phyloP scores from a whole-genome alignment of 2,329 filamentous ascomycete genomes.

The Hypomyces rosellus region DNA sequence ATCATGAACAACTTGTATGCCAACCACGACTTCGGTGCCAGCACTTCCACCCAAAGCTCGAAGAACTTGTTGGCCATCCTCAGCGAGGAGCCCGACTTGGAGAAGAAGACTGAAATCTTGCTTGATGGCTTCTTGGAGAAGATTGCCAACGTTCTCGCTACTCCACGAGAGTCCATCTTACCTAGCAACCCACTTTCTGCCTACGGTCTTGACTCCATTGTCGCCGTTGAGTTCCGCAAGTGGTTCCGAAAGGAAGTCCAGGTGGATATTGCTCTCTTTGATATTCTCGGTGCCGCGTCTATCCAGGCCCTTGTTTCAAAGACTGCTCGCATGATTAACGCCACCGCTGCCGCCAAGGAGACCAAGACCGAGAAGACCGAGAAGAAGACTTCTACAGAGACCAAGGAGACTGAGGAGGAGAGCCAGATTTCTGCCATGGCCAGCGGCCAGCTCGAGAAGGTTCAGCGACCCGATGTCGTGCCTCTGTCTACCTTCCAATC shows the following conservation, averaged over 20 bases:
- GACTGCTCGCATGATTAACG: slow-evolving; percentile 17
- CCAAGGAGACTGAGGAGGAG: slow-evolving; percentile 10
- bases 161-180: slow-evolving; percentile 11
- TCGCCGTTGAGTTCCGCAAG: slow-evolving; percentile 19
- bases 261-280: slow-evolving; percentile 18
- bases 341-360: slow-evolving; percentile 12
- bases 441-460: slow-evolving; percentile 16
- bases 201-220: slow-evolving; percentile 19
- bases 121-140: slow-evolving; percentile 15
- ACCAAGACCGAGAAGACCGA: slow-evolving; percentile 12
- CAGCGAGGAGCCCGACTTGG: slow-evolving; percentile 8
- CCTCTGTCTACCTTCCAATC: slow-evolving; percentile 21
- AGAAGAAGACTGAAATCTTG: slow-evolving; percentile 12
- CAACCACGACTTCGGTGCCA: slow-evolving; percentile 18
- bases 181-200: slow-evolving; percentile 14
- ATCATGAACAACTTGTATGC: slow-evolving; percentile 18
- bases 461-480: slow-evolving; percentile 8
- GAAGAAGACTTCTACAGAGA: slow-evolving; percentile 11
- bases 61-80: slow-evolving; percentile 16
- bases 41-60: slow-evolving; percentile 9
- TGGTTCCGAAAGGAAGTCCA: slow-evolving; percentile 16
- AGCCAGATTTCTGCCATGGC: slow-evolving; percentile 16
- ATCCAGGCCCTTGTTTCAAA: slow-evolving; percentile 18
- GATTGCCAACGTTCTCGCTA: slow-evolving; percentile 14
- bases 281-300: slow-evolving; percentile 16